These are phyloP conservation scores for Polygonum maritimum DNA, from an alignment of 148 eudicot genomes.

Conservation along the genomic window DNA sequence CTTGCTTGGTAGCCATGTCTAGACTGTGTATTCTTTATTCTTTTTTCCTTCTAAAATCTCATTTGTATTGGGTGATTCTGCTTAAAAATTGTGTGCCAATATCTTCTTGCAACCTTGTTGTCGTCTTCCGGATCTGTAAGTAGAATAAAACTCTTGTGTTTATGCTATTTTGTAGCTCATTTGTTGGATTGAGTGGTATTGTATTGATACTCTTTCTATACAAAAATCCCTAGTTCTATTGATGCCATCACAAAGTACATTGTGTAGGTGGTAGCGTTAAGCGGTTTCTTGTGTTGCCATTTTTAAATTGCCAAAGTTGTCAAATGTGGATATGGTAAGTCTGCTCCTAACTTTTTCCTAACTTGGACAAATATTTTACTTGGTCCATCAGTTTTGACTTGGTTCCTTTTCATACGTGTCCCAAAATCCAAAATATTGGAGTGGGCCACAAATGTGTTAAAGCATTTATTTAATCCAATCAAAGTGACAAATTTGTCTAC, in stretches of 20 bases:
- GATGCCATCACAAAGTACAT: neutral
- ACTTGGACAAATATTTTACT: neutral
- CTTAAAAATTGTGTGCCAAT: neutral
- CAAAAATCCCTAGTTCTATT: neutral
- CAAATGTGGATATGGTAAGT: neutral
- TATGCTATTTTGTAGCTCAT: neutral
- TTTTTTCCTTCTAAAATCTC: neutral
- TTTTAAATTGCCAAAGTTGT: neutral
- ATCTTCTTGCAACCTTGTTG: neutral
- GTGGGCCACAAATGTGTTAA: too few species aligned
- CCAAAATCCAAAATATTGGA: neutral
- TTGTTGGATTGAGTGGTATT: constrained; percentile 2
- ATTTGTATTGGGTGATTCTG: neutral
- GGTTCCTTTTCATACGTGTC: neutral
- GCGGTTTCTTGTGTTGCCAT: neutral
- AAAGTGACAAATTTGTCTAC: neutral
- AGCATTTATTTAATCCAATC: neutral
- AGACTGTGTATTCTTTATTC: constrained; percentile 14
- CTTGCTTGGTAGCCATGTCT: constrained; percentile 5
- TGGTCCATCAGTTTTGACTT: neutral
- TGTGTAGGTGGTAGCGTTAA: neutral
- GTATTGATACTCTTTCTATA: neutral
- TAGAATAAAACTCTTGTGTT: constrained; percentile 9
- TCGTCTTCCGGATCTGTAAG: neutral
- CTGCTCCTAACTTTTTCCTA: constrained; percentile 2